Evolutionary conservation across 306 rosid species (phyloP), one percentile per base, ranked within the genome.

Genomic region (Citrullus mucosospermus): DNA sequence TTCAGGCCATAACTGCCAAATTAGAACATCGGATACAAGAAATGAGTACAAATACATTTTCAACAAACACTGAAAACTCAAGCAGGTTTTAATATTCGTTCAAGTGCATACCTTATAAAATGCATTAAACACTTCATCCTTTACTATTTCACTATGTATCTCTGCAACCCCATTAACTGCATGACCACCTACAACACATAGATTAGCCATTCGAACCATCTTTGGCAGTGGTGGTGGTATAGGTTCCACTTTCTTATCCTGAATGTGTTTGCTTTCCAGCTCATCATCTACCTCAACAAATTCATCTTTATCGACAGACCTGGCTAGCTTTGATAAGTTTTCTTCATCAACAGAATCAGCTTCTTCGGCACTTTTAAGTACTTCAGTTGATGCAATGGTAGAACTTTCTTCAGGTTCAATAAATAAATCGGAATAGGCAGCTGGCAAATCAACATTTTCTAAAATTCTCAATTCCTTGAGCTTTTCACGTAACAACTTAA

Each of bases 151-250:
- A 84, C 96, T 95, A 72, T 95, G 99, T 84, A 95, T 95, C 91
- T 88, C 97, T 18, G 99, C 99, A 82, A 95, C 99, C 76, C 99
- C 99, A 74, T 95, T 95, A 78, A 95, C 99, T 65, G 96, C 96
- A 89, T 92, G 97, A 85, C 99, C 99, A 79, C 97, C 97, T 76
- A 86, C 99, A 80, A 92, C 97, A 87, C 88, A 89, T 59, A 95
- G 97, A 85, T 95, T 95, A 76, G 99, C 99, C 99, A 95, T 95
- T 17, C 90, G 97, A 77, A 95, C 97, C 86, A 87, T 59, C 88
- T 95, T 95, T 20, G 97, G 97, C 51, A 88, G 98, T 86, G 85
- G 94, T 61, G 79, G 72, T 41, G 96, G 87, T 78, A 79, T 85
- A 11, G 85, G 79, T 81, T 78, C 82, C 79, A 87, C 82, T 78